These are phyloP conservation scores for Leavenworthia alabamica DNA, from an alignment of 345 rosid genomes.

Conservation along the genomic window DNA sequence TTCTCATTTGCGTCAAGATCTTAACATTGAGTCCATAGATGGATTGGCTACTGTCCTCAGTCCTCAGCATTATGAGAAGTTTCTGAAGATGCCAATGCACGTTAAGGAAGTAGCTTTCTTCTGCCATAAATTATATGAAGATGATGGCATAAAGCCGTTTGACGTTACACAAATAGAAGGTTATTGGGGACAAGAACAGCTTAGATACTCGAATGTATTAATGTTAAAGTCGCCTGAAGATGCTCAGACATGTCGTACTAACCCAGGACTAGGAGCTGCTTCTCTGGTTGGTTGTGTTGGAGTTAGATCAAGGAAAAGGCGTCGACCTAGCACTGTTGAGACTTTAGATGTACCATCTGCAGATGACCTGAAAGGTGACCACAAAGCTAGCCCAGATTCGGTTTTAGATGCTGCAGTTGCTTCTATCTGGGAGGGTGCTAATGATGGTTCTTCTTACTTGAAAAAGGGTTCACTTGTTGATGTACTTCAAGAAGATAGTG, in stretches of 20 bases:
- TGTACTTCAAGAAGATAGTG: conserved; percentile 77
- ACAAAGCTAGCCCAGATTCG: conserved; percentile 23
- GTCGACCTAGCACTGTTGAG: conserved; percentile 22
- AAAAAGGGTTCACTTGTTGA: conserved; percentile 60
- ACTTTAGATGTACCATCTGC: neutral
- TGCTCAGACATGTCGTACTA: conserved; percentile 18
- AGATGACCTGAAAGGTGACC: conserved; percentile 19
- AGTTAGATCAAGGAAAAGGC: conserved; percentile 48
- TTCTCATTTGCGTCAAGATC: conserved; percentile 85
- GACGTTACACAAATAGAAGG: conserved; percentile 63
- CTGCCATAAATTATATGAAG: conserved; percentile 55
- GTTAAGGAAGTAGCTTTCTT: conserved; percentile 43
- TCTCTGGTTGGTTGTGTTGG: conserved; percentile 29
- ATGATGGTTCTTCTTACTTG: conserved; percentile 24
- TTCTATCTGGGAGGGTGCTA: conserved; percentile 5
- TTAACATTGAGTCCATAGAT: conserved; percentile 81
- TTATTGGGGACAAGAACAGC: conserved; percentile 69
- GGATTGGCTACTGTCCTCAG: conserved; percentile 77
- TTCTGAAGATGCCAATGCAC: conserved; percentile 30
- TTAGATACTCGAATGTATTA: conserved; percentile 31
- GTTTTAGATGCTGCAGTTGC: conserved; percentile 19
- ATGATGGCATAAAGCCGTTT: conserved; percentile 57
- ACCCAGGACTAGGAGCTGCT: conserved; percentile 20
- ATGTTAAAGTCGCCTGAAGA: conserved; percentile 16
- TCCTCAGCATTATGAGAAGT: conserved; percentile 59